Evolutionary conservation across 148 eudicot species (phyloP).

Genomic region (Gaultheria prostrata): DNA sequence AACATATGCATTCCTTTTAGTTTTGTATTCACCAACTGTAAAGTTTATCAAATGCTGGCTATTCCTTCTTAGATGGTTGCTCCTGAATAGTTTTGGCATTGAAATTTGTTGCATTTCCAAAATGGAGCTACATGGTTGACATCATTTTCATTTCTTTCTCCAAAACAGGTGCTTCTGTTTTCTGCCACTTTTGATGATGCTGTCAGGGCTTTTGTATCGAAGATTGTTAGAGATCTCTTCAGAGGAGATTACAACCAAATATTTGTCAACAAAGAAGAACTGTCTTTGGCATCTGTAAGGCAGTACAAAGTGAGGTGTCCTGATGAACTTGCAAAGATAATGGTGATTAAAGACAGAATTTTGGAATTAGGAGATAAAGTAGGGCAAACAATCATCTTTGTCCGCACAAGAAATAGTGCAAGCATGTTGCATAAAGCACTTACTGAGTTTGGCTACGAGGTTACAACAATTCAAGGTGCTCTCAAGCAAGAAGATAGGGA

Average conservation of each 20-base stretch:
- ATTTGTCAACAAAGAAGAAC: slow-evolving; percentile 83
- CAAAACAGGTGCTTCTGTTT: slow-evolving; percentile 45
- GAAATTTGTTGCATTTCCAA: neutral
- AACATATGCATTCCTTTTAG: neutral
- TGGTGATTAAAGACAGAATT: slow-evolving; percentile 66
- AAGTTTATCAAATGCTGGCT: neutral
- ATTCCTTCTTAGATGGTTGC: neutral
- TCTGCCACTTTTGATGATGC: slow-evolving; percentile 1
- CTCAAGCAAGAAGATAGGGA: slow-evolving; percentile 76
- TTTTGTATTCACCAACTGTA: neutral
- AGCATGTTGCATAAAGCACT: slow-evolving; percentile 60
- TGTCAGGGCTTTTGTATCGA: neutral
- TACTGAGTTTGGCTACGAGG: slow-evolving; percentile 76
- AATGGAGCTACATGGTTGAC: neutral
- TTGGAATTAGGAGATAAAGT: slow-evolving; percentile 76
- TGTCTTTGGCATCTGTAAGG: slow-evolving; percentile 76
- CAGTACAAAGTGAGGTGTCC: slow-evolving; percentile 84
- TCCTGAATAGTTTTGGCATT: neutral
- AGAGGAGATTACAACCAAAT: slow-evolving; percentile 59
- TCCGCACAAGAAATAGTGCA: slow-evolving; percentile 70
- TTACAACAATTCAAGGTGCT: slow-evolving; percentile 91
- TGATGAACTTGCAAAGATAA: slow-evolving; percentile 67
- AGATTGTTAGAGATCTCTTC: slow-evolving; percentile 51
- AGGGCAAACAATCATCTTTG: slow-evolving; percentile 91
- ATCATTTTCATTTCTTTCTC: neutral